Evolutionary conservation across 2,329 filamentous ascomycete species (phyloP), one percentile per base, ranked within the genome.

Genomic region (Alternaria hordeiaustralica): DNA sequence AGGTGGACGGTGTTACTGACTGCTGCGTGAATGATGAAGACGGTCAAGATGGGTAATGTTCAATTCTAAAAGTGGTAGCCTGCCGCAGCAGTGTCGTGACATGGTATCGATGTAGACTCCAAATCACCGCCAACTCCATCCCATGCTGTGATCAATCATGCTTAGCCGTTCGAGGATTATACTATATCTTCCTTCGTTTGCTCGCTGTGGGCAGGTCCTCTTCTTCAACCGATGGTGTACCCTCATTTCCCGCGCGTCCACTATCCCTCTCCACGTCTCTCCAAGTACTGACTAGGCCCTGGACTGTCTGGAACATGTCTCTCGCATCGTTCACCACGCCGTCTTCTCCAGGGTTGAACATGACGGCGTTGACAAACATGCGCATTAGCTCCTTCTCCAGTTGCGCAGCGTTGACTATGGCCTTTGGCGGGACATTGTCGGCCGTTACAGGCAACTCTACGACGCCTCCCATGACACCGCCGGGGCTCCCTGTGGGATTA

Each of bases 341-440:
- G 41, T 95, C 93, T 79, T 97, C 93, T 66, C 97, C 93, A 0
- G 92, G 90, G 72, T 98, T 98, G 84, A 97, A 99, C 96, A 99
- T 98, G 80, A 97, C 92, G 18, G 96, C 95, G 75, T 98, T 98
- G 70, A 94, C 93, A 79, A 98, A 97, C 92, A 98, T 97, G 72
- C 96, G 92, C 72, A 96, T 93, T 11, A 98, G 84, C 78, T 98
- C 95, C 69, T 94, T 93, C 80, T 98, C 95, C 15, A 98, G 86
- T 78, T 98, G 96, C 2, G 91, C 89, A 55, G 92, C 94, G 79
- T 98, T 98, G 79, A 98, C 92, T 72, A 98, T 97, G 20, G 90
- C 93, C 71, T 90, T 92, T 0, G 96, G 95, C 3, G 95, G 93
- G 3, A 95, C 86, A 25, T 97, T 84, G 61, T 97, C 93, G 54